Percentiles rank a stretch among this genome's conserved stretches.
These are phyloP conservation scores for Aspergillus flavus DNA, from an alignment of 2,329 filamentous ascomycete species.

Conservation along the genomic window DNA sequence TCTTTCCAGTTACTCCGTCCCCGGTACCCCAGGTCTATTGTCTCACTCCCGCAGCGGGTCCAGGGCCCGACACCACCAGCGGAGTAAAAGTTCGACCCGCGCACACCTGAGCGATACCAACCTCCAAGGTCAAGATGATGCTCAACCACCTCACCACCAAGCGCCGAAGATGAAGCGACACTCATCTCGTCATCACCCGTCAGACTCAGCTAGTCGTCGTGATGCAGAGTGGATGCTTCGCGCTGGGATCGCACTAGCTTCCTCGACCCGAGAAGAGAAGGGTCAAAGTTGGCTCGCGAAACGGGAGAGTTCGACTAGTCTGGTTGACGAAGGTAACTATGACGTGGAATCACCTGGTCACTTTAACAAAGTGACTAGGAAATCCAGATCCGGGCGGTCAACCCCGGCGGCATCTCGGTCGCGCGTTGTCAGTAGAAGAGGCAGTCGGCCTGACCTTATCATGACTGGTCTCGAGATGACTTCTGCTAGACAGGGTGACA, in stretches of 20 bases:
- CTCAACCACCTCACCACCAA: conserved; percentile 30
- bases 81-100: conserved; percentile 39
- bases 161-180: conserved; percentile 5
- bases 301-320: conserved; percentile 58
- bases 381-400: conserved; percentile 38
- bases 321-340: conserved; percentile 45
- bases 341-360: conserved; percentile 29
- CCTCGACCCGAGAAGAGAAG: conserved; percentile 61
- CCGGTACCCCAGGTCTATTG: conserved; percentile 46
- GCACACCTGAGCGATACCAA: conserved; percentile 40
- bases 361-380: conserved; percentile 30
- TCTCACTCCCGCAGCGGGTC: conserved; percentile 46
- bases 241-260: conserved; percentile 59
- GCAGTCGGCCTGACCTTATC: conserved; percentile 27
- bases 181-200: conserved; percentile 6
- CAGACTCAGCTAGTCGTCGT: conserved; percentile 13
- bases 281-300: conserved; percentile 64
- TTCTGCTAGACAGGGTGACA: neutral
- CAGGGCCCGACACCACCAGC: conserved; percentile 34
- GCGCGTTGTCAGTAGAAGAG: conserved; percentile 33
- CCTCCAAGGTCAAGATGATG: conserved; percentile 30
- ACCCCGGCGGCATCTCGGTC: conserved; percentile 39
- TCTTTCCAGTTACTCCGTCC: conserved; percentile 45
- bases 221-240: conserved; percentile 63
- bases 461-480: conserved; percentile 23